Evolutionary conservation across 2,329 filamentous ascomycete genomes (phyloP).

Genomic region (Sarocladium brachiariae): DNA sequence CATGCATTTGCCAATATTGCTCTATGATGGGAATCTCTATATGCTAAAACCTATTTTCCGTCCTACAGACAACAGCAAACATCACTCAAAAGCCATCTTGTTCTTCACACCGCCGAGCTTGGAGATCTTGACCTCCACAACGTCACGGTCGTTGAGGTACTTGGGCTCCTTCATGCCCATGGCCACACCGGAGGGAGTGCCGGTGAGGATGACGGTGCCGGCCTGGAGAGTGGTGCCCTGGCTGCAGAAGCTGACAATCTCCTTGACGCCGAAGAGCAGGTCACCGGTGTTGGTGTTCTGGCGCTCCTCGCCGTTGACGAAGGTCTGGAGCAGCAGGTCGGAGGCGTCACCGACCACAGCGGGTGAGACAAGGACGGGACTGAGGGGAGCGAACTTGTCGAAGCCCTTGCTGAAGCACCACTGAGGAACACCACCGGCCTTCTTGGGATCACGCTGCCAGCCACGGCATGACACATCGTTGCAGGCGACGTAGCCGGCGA

Average conservation of each 20-base stretch:
- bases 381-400: slow-evolving; percentile 49
- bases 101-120: slow-evolving; percentile 27
- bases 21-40: not conserved
- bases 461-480: slow-evolving; percentile 51
- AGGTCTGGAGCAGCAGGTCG: slow-evolving; percentile 25
- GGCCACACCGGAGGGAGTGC: slow-evolving; percentile 41
- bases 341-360: slow-evolving; percentile 21
- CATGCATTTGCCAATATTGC: no score
- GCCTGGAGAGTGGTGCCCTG: slow-evolving; percentile 42
- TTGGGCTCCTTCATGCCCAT: slow-evolving; percentile 37
- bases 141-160: slow-evolving; percentile 35
- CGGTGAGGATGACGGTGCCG: slow-evolving; percentile 44
- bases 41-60: no score
- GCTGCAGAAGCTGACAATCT: slow-evolving; percentile 38
- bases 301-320: slow-evolving; percentile 42
- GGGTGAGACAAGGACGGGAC: slow-evolving; percentile 35
- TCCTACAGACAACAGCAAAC: not conserved
- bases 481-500: slow-evolving; percentile 38
- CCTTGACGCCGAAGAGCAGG: slow-evolving; percentile 42
- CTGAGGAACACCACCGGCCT: slow-evolving; percentile 33
- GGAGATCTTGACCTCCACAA: slow-evolving; percentile 35
- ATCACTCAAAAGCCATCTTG: slow-evolving; percentile 29
- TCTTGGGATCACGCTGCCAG: slow-evolving; percentile 43
- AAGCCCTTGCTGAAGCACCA: slow-evolving; percentile 51
- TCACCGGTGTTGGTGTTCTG: slow-evolving; percentile 41